phyloP scores from a whole-genome alignment of 208 protist species.

The Acanthamoeba royreba region DNA sequence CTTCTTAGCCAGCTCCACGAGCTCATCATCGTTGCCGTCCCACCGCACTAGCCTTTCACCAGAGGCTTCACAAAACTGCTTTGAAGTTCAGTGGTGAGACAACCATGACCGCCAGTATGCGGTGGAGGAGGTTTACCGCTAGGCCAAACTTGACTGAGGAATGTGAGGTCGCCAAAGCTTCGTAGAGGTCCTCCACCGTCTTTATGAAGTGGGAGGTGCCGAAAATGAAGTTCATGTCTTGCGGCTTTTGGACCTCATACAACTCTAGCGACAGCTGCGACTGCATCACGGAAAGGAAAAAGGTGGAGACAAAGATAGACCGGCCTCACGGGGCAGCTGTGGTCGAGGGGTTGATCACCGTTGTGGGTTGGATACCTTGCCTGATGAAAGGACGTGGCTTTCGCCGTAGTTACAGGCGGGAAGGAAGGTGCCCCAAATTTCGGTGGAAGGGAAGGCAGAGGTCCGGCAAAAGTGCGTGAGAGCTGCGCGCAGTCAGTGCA shows the following conservation, averaged over 20 bases:
- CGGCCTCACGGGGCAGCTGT: too few relatives aligned
- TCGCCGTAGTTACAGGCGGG: too few relatives aligned
- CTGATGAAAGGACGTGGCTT: too few relatives aligned
- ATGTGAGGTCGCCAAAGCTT: background rate
- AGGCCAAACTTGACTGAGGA: slow-evolving; percentile 46
- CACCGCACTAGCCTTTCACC: slow-evolving; percentile 19
- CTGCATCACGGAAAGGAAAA: too few relatives aligned
- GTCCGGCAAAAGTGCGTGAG: too few relatives aligned
- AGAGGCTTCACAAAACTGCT: slow-evolving; percentile 44
- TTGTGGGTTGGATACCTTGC: too few relatives aligned
- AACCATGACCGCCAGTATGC: background rate
- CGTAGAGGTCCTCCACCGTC: slow-evolving; percentile 46
- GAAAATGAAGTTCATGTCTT: slow-evolving; percentile 49
- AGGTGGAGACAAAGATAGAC: too few relatives aligned
- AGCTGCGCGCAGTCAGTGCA: too few relatives aligned
- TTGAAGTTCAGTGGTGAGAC: too few relatives aligned
- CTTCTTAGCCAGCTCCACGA: background rate
- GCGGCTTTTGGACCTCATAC: background rate
- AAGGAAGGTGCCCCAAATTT: too few relatives aligned
- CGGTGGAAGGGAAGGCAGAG: too few relatives aligned
- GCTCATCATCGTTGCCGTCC: background rate
- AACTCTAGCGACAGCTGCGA: background rate
- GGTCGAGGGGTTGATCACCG: too few relatives aligned
- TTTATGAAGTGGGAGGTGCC: slow-evolving; percentile 50
- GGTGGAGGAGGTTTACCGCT: background rate